phyloP scores from a whole-genome alignment of 2,329 filamentous ascomycete species.

The Fusarium begoniae region DNA sequence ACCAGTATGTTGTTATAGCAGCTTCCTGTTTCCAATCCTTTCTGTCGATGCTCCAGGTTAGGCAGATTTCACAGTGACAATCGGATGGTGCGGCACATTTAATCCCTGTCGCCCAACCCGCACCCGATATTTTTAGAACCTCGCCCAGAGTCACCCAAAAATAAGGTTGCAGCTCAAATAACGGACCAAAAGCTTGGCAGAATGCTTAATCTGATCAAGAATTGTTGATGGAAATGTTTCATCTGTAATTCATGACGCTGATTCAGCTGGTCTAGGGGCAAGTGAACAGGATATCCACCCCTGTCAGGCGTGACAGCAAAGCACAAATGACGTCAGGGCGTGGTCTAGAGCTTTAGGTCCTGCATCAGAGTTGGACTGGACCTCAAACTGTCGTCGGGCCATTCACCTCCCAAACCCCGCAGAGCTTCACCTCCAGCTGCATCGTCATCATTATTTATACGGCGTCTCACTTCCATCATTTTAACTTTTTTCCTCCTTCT shows the following conservation, averaged over 20 bases:
- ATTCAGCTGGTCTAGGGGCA: not conserved
- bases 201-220: not conserved
- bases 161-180: constrained; percentile 18
- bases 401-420: constrained; percentile 8
- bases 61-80: too few relatives aligned
- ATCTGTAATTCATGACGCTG: not conserved
- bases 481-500: not conserved
- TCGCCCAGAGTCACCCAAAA: not conserved
- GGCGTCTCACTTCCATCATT: not conserved
- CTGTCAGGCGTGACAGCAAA: not conserved
- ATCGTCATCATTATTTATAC: constrained; percentile 7
- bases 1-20: too few relatives aligned
- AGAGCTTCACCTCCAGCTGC: not conserved
- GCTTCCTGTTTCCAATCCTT: too few relatives aligned
- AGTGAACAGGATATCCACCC: constrained; percentile 2
- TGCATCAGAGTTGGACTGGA: constrained; percentile 3
- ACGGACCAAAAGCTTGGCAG: constrained; percentile 1
- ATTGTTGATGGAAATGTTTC: not conserved
- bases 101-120: constrained; percentile 7
- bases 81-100: not conserved
- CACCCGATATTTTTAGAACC: constrained; percentile 15
- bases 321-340: constrained; percentile 17
- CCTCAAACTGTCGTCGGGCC: not conserved
- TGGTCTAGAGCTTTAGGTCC: not conserved
- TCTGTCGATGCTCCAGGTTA: too few relatives aligned